A percentile compares a stretch with the other conserved stretches of the same genome.
phyloP scores from a whole-genome alignment of 208 protist species.

The Crithidia expoeki region DNA sequence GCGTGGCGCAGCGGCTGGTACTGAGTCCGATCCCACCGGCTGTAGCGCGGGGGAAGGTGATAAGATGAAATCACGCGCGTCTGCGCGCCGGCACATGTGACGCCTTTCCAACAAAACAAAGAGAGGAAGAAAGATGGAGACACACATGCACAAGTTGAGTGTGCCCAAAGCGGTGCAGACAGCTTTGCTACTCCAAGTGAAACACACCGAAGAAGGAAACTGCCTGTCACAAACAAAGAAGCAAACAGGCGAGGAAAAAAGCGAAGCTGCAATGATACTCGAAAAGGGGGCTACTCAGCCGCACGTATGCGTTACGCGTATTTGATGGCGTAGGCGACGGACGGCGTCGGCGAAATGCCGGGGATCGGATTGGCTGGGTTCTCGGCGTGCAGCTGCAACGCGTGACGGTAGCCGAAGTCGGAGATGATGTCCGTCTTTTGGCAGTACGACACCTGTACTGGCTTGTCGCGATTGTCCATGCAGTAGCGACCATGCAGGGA shows the following conservation, averaged over 20 bases:
- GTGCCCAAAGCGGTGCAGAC: too few species aligned
- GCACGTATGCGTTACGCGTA: conserved; percentile 17
- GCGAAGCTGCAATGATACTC: too few species aligned
- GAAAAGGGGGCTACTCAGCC: too few species aligned
- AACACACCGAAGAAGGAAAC: too few species aligned
- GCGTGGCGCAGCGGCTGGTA: not conserved
- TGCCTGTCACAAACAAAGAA: too few species aligned
- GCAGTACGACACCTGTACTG: conserved; percentile 71
- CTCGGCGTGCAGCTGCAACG: conserved; percentile 36
- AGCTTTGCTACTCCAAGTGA: too few species aligned
- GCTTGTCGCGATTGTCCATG: conserved; percentile 30
- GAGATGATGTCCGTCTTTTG: conserved; percentile 56
- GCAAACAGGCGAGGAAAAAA: not conserved
- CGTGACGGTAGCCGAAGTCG: conserved; percentile 48
- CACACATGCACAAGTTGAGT: too few species aligned
- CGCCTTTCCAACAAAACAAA: not conserved
- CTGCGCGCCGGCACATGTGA: not conserved
- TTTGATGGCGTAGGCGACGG: conserved; percentile 32
- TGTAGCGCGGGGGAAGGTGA: not conserved
- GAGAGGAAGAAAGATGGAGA: too few species aligned
- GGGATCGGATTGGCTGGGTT: conserved; percentile 61
- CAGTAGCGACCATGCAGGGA: conserved; percentile 66
- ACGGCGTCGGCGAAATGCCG: conserved; percentile 17
- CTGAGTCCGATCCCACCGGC: not conserved
- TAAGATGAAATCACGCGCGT: not conserved